Evolutionary conservation across 2,329 filamentous ascomycete species (phyloP).

Genomic region (Magnaporthiopsis incrustans): DNA sequence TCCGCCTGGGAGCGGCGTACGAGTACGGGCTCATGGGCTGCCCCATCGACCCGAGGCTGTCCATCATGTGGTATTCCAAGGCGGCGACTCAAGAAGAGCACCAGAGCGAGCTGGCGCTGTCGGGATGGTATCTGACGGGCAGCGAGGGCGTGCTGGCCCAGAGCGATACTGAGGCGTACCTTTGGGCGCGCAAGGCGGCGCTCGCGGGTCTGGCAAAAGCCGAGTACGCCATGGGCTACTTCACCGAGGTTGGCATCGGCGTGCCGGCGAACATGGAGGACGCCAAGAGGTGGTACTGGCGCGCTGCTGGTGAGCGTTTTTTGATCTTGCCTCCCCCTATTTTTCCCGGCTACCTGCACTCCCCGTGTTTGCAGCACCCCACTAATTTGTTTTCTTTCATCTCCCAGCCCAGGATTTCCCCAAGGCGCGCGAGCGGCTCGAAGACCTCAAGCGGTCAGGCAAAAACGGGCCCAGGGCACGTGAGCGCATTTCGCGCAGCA

Average conservation of each 20-base stretch:
- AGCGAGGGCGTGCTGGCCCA: constrained; percentile 80
- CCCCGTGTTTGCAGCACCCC: too few species aligned
- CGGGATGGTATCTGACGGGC: constrained; percentile 93
- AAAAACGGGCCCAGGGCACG: constrained; percentile 59
- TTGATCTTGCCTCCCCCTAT: constrained; percentile 25
- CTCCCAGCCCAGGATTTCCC: constrained; percentile 85
- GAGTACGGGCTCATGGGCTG: constrained; percentile 84
- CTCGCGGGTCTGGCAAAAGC: constrained; percentile 83
- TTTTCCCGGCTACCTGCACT: background rate
- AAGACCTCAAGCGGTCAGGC: constrained; percentile 80
- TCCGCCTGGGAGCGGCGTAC: constrained; percentile 76
- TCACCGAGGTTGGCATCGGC: constrained; percentile 91
- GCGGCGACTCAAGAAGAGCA: constrained; percentile 92
- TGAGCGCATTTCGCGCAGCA: constrained; percentile 73
- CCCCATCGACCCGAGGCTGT: constrained; percentile 71
- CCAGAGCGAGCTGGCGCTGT: constrained; percentile 76
- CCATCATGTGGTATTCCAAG: constrained; percentile 89
- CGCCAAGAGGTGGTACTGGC: constrained; percentile 96
- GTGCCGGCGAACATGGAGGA: constrained; percentile 81
- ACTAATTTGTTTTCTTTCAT: background rate
- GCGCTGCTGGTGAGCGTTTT: constrained; percentile 81
- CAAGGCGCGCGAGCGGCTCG: constrained; percentile 84
- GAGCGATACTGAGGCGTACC: constrained; percentile 90
- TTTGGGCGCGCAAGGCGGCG: constrained; percentile 94
- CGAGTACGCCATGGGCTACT: constrained; percentile 97